phyloP scores from a whole-genome alignment of 2,329 filamentous ascomycete species.

The Colletotrichum viniferum region DNA sequence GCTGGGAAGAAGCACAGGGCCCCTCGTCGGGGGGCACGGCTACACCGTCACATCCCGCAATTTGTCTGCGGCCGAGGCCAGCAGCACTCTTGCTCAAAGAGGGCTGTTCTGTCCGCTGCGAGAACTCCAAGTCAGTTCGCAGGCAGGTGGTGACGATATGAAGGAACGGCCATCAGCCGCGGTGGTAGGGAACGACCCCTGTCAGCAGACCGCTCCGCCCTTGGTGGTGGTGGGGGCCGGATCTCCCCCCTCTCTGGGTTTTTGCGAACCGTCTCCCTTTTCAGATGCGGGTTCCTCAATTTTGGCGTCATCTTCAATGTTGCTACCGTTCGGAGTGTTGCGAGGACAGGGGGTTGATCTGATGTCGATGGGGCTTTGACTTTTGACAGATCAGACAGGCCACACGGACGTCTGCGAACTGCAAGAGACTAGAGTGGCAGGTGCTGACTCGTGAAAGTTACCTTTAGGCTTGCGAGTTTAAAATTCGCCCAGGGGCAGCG shows the following conservation, averaged over 20 bases:
- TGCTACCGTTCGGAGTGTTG: neutral
- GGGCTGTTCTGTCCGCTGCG: neutral
- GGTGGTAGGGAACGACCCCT: neutral
- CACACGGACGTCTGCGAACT: neutral
- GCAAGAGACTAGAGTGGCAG: neutral
- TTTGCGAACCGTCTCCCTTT: neutral
- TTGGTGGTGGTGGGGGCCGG: neutral
- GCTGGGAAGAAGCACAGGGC: neutral
- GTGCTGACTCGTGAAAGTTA: neutral
- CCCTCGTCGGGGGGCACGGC: neutral
- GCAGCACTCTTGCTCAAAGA: neutral
- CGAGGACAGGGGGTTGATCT: neutral
- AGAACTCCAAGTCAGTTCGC: neutral
- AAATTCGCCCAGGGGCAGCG: neutral
- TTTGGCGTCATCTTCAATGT: neutral
- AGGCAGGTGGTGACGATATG: neutral
- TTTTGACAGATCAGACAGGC: conserved; percentile 1
- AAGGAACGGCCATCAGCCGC: neutral
- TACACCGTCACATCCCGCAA: conserved; percentile 20
- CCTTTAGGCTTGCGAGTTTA: neutral
- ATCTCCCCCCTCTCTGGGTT: neutral
- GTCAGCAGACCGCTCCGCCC: neutral
- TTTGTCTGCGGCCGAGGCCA: conserved; percentile 11
- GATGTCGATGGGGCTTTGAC: neutral
- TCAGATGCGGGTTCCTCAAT: neutral